Percentiles rank a stretch among this genome's conserved stretches.
phyloP scores from a whole-genome alignment of 441 rosid species.

The Adansonia madagascariensis region DNA sequence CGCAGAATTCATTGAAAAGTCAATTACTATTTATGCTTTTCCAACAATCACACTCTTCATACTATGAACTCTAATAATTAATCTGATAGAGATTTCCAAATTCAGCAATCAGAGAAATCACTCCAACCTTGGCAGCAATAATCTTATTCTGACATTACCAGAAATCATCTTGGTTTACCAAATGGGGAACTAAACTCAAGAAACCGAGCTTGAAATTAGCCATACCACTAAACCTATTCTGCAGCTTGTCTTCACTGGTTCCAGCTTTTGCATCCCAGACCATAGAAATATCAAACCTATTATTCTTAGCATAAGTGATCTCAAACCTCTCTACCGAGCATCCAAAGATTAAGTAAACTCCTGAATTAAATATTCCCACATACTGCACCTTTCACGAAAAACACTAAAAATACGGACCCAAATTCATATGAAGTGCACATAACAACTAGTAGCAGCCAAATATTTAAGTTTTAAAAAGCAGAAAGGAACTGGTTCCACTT shows the following conservation, averaged over 20 bases:
- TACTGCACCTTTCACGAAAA: not conserved
- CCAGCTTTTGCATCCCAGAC: constrained; percentile 1
- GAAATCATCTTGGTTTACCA: not conserved
- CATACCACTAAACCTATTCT: constrained; percentile 1
- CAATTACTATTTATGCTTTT: constrained; percentile 1
- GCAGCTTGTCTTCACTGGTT: not conserved
- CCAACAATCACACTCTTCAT: not conserved
- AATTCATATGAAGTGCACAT: not conserved
- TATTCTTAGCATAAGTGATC: not conserved
- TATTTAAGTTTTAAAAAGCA: not conserved
- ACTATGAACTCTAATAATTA: not conserved
- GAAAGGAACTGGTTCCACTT: not conserved
- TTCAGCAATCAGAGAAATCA: not conserved
- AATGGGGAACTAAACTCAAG: not conserved
- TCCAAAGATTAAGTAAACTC: not conserved
- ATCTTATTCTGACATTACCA: not conserved
- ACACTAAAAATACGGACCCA: not conserved
- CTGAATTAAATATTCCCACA: not conserved
- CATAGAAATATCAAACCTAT: constrained; percentile 1
- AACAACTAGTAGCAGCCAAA: not conserved
- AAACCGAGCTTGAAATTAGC: not conserved
- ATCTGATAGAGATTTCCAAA: not conserved
- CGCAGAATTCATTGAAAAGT: not conserved
- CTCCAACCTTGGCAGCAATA: not conserved
- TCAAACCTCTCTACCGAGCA: not conserved